Conservation (phyloP, 169 alveolate genomes). For the Plasmodium cynomolgi region DNA sequence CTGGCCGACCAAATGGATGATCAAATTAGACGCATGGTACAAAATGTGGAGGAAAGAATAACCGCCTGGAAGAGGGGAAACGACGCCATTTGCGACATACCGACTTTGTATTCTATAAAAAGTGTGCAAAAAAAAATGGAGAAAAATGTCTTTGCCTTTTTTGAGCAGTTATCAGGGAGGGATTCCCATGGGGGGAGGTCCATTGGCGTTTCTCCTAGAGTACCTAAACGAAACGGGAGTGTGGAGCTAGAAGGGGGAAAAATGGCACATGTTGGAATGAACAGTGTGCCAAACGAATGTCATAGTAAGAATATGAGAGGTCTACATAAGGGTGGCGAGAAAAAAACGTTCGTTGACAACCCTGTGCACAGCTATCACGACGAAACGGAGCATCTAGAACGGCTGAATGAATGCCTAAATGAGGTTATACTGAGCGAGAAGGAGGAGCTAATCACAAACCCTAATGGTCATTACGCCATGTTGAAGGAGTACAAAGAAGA, state of each 20-base stretch:
- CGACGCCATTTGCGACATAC: not conserved
- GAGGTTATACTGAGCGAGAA: not conserved
- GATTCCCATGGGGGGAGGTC: not conserved
- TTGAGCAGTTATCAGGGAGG: not conserved
- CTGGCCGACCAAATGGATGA: not conserved
- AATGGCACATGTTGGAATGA: not conserved
- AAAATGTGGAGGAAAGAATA: not conserved
- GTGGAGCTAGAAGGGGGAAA: not conserved
- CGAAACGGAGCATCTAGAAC: slow-evolving; percentile 29
- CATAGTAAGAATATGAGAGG: not conserved
- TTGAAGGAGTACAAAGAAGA: slow-evolving; percentile 45
- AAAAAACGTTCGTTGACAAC: not conserved
- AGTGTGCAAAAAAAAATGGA: slow-evolving; percentile 1
- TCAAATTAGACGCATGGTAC: not conserved
- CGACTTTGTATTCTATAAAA: not conserved
- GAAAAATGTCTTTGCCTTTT: not conserved
- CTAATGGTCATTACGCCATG: slow-evolving; percentile 11
- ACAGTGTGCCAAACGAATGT: not conserved
- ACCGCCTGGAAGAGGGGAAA: not conserved
- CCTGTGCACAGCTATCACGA: not conserved
- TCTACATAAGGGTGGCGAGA: not conserved
- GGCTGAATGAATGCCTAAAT: slow-evolving; percentile 27
- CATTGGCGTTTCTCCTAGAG: not conserved
- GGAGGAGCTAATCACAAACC: not conserved
- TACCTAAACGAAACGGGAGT: not conserved